Percentiles rank a stretch among this genome's conserved stretches.
phyloP scores from a whole-genome alignment of 805 yeast species.

The Clavispora asparagi region DNA sequence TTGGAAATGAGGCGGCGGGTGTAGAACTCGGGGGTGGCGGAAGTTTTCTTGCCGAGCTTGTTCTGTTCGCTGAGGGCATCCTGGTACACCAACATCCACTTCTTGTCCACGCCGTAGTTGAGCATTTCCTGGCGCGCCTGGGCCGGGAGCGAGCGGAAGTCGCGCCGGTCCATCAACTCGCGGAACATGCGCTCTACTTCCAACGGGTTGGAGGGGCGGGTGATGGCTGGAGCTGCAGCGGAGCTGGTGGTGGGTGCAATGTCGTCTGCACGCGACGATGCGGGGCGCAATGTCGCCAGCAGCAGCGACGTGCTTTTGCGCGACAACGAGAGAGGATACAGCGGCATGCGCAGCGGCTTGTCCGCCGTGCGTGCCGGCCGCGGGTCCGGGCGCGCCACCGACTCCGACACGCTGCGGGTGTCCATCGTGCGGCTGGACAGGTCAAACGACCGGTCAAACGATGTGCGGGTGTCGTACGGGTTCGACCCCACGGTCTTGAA shows the following conservation, averaged over 20 bases:
- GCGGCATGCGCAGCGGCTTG: conserved; percentile 1
- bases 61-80: conserved; percentile 75
- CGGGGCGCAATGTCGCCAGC: not conserved
- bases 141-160: conserved; percentile 64
- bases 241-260: conserved; percentile 4
- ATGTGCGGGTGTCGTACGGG: conserved; percentile 26
- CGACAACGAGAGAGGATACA: conserved; percentile 4
- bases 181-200: conserved; percentile 72
- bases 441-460: not conserved
- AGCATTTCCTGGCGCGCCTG: conserved; percentile 74
- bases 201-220: conserved; percentile 50
- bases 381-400: not conserved
- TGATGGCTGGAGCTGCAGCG: not conserved
- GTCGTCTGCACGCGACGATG: conserved; percentile 1
- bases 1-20: conserved; percentile 71
- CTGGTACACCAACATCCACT: conserved; percentile 89
- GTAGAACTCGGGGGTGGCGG: conserved; percentile 64
- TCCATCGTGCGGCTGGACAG: not conserved
- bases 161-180: conserved; percentile 78
- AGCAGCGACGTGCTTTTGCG: conserved; percentile 4
- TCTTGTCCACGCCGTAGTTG: conserved; percentile 68
- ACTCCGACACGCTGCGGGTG: conserved; percentile 3
- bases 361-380: conserved; percentile 4
- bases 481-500: conserved; percentile 22
- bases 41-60: conserved; percentile 34